phyloP scores from a whole-genome alignment of 164 flowering plant genomes.

The Tetrastigma voinierianum region DNA sequence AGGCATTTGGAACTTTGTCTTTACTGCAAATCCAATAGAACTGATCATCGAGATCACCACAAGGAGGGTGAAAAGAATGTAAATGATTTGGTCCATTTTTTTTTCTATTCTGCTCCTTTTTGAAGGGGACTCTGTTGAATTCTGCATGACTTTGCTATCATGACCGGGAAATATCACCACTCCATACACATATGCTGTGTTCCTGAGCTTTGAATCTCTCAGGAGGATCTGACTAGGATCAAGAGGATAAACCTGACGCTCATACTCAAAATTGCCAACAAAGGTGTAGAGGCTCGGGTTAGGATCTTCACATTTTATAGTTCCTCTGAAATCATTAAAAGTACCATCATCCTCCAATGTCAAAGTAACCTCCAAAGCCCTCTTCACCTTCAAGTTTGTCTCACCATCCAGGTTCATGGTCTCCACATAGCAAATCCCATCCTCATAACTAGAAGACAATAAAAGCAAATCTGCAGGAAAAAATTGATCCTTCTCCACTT shows the following conservation, averaged over 20 bases:
- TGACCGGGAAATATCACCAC: conserved; percentile 84
- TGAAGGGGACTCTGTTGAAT: conserved; percentile 86
- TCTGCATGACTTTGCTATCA: conserved; percentile 91
- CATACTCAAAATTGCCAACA: conserved; percentile 80
- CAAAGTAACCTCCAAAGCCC: conserved; percentile 66
- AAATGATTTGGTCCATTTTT: conserved; percentile 80
- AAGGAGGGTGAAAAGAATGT: conserved; percentile 66
- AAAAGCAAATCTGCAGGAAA: conserved; percentile 87
- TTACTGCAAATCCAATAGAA: conserved; percentile 72
- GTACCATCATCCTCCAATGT: conserved; percentile 50
- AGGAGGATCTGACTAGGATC: conserved; percentile 86
- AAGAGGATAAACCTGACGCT: conserved; percentile 57
- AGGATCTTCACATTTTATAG: conserved; percentile 80
- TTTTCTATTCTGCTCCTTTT: conserved; percentile 78
- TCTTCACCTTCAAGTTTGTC: conserved; percentile 85
- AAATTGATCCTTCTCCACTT: conserved; percentile 82
- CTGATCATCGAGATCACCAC: conserved; percentile 65
- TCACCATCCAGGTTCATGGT: conserved; percentile 97
- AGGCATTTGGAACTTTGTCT: conserved; percentile 55
- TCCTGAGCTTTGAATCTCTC: conserved; percentile 87
- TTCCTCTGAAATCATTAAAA: conserved; percentile 64
- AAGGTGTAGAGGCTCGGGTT: conserved; percentile 83
- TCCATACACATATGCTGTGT: conserved; percentile 70
- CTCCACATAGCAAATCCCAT: conserved; percentile 93
- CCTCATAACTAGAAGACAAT: conserved; percentile 81